Evolutionary conservation across 1,284 basidiomycete genomes (phyloP).

Genomic region (Ceratobasidium sp.): DNA sequence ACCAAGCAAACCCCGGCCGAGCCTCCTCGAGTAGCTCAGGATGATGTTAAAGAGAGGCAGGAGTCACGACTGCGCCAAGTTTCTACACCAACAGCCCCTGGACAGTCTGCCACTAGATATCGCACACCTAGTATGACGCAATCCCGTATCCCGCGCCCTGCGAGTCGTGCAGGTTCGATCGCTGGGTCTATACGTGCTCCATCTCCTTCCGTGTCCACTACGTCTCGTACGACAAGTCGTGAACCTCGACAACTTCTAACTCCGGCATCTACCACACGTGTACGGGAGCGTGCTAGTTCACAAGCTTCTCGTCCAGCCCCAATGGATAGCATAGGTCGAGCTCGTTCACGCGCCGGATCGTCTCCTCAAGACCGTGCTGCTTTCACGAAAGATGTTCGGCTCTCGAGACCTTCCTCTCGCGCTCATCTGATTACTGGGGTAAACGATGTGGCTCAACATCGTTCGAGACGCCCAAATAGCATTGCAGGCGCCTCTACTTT

Average conservation of each 20-base stretch:
- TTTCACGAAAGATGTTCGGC: conserved; percentile 3
- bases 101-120: neutral
- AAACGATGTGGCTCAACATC: conserved; percentile 2
- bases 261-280: conserved; percentile 16
- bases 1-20: neutral
- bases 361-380: conserved; percentile 21
- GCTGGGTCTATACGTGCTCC: neutral
- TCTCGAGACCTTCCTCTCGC: conserved; percentile 27
- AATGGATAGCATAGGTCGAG: neutral
- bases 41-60: neutral
- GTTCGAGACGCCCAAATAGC: conserved; percentile 29
- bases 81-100: neutral
- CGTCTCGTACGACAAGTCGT: neutral
- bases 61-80: no score
- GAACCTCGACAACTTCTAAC: conserved; percentile 36
- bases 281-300: conserved; percentile 12
- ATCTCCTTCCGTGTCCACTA: neutral
- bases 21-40: neutral
- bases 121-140: conserved; percentile 5
- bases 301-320: neutral
- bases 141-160: conserved; percentile 40
- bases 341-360: conserved; percentile 13
- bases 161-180: conserved; percentile 29
- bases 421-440: neutral
- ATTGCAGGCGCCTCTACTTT: conserved; percentile 6